Evolutionary conservation across 805 yeast genomes (phyloP), one percentile per base, ranked within the genome.

Genomic region (Lipomyces chichibuensis): DNA sequence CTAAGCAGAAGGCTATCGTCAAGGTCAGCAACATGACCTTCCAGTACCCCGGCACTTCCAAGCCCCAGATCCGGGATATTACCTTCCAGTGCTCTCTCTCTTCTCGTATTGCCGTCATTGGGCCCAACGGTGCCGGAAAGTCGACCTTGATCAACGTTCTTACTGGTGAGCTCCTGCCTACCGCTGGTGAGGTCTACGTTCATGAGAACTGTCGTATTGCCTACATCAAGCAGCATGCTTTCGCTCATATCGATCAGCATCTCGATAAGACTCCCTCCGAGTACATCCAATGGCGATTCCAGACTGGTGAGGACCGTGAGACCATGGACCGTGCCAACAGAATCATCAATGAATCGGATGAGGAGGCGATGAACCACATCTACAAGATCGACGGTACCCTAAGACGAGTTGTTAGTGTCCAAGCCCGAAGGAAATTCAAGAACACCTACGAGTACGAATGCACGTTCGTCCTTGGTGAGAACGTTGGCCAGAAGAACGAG

Each of bases 41-140:
- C 98, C 98, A 94, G 88, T 95, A 95, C 86, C 97, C 97, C 83
- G 99, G 99, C 87, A 94, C 99, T 75, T 69, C 90, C 76, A 92
- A 91, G 85, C 99, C 99, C 78, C 99, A 95, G 87, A 85, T 95
- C 77, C 71, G 80, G 68, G 92, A 91, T 84, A 88, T 95, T 76
- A 88, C 89, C 83, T 95, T 95, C 98, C 98, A 95, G 87, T 92
- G 97, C 88, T 95, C 99, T 73, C 87, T 95, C 80, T 94, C 98
- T 72, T 94, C 99, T 59, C 94, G 99, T 90, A 95, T 95, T 91
- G 99, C 99, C 77, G 98, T 95, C 81, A 94, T 95, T 86, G 99
- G 99, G 84, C 99, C 99, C 84, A 95, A 95, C 84, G 99, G 99
- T 91, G 99, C 99, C 81, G 99, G 99, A 90, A 95, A 95, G 84